Conservation (phyloP, 73 alveolate species). For the Tetrahymena borealis region DNA sequence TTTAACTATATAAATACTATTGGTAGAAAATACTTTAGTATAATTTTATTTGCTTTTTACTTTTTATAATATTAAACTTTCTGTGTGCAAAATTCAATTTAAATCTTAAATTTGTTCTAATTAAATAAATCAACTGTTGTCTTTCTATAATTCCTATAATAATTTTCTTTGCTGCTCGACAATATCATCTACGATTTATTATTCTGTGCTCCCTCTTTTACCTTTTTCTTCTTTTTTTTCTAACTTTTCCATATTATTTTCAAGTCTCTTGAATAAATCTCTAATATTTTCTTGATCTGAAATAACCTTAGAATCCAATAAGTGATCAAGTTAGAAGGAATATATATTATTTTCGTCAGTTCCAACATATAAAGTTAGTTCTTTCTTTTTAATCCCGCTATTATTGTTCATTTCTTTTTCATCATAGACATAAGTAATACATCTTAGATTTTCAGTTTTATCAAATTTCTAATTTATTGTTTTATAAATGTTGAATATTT, state of each 20-base stretch:
- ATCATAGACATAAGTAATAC: constrained; percentile 60
- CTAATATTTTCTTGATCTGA: background rate
- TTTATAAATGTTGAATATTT: constrained; percentile 3
- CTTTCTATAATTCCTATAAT: background rate
- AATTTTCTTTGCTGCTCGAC: background rate
- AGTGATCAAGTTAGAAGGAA: background rate
- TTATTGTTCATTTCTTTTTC: constrained; percentile 32
- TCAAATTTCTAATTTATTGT: constrained; percentile 45
- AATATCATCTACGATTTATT: background rate
- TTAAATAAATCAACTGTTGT: no score
- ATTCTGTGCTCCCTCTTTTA: background rate
- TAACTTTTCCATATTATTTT: constrained; percentile 8
- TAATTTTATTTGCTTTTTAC: no score
- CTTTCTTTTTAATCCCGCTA: background rate
- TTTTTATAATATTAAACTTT: no score
- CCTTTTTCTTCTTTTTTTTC: background rate
- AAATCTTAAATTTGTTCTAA: background rate
- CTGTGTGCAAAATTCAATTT: background rate
- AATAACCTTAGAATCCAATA: background rate
- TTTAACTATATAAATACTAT: no score
- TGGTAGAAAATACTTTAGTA: no score
- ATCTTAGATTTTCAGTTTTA: constrained; percentile 63
- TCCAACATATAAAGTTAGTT: constrained; percentile 61
- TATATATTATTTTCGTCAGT: constrained; percentile 65
- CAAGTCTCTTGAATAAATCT: background rate